Evolutionary conservation across 495 filamentous ascomycete genomes (phyloP).

Genomic region (Pyrenopolyporus hunteri): DNA sequence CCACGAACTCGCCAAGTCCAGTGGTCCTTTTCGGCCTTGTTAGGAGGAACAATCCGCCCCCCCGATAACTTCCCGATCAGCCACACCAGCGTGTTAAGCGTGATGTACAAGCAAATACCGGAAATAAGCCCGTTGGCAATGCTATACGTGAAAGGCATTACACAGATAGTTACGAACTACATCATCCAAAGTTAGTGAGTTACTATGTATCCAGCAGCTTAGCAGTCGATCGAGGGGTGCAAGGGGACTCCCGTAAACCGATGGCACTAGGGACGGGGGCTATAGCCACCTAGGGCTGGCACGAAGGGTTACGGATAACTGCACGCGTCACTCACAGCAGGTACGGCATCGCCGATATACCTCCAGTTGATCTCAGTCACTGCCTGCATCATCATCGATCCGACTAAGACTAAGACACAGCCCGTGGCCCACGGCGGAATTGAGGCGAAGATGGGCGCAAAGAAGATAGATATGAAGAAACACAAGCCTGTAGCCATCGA

Average conservation of each 20-base stretch:
- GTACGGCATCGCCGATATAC: slow-evolving; percentile 77
- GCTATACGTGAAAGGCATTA: slow-evolving; percentile 87
- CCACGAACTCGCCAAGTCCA: slow-evolving; percentile 74
- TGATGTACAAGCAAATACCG: slow-evolving; percentile 74
- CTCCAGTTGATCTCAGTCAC: slow-evolving; percentile 83
- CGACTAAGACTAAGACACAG: slow-evolving; percentile 79
- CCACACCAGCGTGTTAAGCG: slow-evolving; percentile 70
- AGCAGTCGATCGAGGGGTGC: no score
- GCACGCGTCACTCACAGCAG: slow-evolving; percentile 52
- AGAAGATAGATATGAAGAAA: slow-evolving; percentile 87
- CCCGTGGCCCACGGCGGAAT: slow-evolving; percentile 87
- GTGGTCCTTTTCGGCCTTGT: slow-evolving; percentile 72
- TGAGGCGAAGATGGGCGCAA: slow-evolving; percentile 83
- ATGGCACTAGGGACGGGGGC: no score
- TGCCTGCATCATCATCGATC: slow-evolving; percentile 78
- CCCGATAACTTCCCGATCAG: slow-evolving; percentile 65
- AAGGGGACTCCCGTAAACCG: no score
- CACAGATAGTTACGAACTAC: slow-evolving; percentile 71
- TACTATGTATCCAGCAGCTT: no score
- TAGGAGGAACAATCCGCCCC: slow-evolving; percentile 72
- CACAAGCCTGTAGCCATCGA: slow-evolving; percentile 76
- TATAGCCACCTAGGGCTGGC: no score
- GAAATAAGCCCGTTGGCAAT: slow-evolving; percentile 80
- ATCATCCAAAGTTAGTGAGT: background rate
- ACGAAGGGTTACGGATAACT: background rate